Evolutionary conservation across 495 filamentous ascomycete genomes (phyloP).

Genomic region (Xylaria nigripes): DNA sequence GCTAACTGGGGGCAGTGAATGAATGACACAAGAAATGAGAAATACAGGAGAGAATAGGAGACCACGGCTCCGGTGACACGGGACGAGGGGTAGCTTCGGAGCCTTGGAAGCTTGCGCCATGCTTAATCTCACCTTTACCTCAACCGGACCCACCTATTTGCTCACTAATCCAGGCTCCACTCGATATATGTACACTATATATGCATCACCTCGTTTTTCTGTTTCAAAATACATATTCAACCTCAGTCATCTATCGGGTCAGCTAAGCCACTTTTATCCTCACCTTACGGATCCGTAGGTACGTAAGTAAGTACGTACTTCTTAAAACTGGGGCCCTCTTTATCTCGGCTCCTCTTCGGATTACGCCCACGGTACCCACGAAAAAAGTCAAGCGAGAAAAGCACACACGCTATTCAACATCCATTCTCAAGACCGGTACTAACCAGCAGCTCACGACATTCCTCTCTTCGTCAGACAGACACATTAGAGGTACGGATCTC

Average conservation of each 20-base stretch:
- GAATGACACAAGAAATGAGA: not conserved
- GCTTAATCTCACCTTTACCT: not conserved
- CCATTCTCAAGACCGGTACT: constrained; percentile 10
- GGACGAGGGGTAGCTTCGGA: not conserved
- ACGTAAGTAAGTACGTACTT: too few relatives aligned
- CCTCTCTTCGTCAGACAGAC: constrained; percentile 19
- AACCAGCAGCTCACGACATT: constrained; percentile 13
- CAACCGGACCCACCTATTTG: not conserved
- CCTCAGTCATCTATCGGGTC: not conserved
- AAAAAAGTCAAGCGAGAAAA: constrained; percentile 27
- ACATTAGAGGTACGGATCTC: constrained; percentile 20
- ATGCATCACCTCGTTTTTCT: too few relatives aligned
- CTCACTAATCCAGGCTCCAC: not conserved
- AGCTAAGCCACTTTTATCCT: not conserved
- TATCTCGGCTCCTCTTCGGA: constrained; percentile 24
- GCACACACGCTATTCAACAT: constrained; percentile 12
- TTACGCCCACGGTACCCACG: constrained; percentile 21
- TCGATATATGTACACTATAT: too few relatives aligned
- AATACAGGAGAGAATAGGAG: not conserved
- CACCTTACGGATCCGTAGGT: too few relatives aligned
- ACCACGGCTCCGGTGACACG: not conserved
- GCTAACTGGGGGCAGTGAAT: not conserved
- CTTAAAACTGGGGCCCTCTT: too few relatives aligned
- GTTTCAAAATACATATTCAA: too few relatives aligned
- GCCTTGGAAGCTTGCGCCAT: not conserved